Base-by-base conservation (phyloP, 2,329 filamentous ascomycete species). In the Neodidymelliopsis sp. region DNA sequence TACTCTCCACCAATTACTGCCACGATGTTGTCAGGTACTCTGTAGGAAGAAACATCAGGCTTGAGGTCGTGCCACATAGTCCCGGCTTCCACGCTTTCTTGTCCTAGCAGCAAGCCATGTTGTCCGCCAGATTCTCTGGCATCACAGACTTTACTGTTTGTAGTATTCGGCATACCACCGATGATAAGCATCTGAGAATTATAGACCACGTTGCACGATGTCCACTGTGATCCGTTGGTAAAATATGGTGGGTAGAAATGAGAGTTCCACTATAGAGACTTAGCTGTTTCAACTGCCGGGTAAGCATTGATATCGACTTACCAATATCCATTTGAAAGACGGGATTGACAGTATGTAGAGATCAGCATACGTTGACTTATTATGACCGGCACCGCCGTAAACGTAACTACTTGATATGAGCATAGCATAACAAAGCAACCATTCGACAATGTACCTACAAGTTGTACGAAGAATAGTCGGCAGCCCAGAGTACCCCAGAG, bases 391-490 rank as follows among this genome's bases (percentile, higher is more conserved):
- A 10, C 84, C 84, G 35, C 83, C 84, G 58, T 83, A 84, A 3
- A 85, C 63, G 54, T 85, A 85, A 20, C 81, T 84, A 36, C 6
- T 25, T 29, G 60, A 31, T 23, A 55, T 28, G 18, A 29, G 30
- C 15, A 11, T 15, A 10, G 6, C 10, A 29, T 6, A 18, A 33
- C n/a, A n/a, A n/a, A n/a, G 29, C 8, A 6, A 7, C 15, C 8
- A 8, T 6, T 33, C 8, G 29, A 33, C 12, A 5, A 15, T n/a
- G n/a, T 19, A 66, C 80, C 67, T 58, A 85, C 80, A 86, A 81
- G 58, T 86, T 86, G 57, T 85, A 85, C 4, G 81, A 84, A 4
- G 82, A 84, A 41, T 77, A 72, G 57, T 86, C 84, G 3, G 72
- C 49, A 0, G 82, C 77, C 76, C 82, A 84, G 1, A 80, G 78